These are phyloP conservation scores for Abrus precatorius DNA, from an alignment of 306 rosid species.

Conservation along the genomic window DNA sequence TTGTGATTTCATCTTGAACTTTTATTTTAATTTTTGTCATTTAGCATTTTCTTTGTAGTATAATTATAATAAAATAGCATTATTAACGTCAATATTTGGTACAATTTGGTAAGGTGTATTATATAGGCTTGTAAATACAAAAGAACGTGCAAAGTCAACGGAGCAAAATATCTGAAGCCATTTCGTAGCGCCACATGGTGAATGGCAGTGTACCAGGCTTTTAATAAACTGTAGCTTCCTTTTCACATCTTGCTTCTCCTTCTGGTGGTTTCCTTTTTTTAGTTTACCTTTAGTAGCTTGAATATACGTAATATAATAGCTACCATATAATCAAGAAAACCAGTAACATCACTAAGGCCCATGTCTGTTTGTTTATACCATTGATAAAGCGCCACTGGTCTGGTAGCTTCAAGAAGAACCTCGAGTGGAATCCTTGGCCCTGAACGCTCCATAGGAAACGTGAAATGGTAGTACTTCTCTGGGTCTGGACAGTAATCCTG, in stretches of 20 bases:
- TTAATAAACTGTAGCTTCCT: not conserved
- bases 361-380: constrained; percentile 69
- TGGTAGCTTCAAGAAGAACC: constrained; percentile 62
- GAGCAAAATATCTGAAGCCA: not conserved
- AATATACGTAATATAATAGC: constrained; percentile 10
- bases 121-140: not conserved
- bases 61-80: not conserved
- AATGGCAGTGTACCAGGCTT: not conserved
- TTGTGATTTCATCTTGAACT: too few species aligned
- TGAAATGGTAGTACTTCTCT: constrained; percentile 60
- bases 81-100: not conserved
- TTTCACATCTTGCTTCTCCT: not conserved
- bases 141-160: not conserved
- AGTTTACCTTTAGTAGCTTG: constrained; percentile 26
- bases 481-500: constrained; percentile 75
- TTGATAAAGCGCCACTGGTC: constrained; percentile 59
- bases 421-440: constrained; percentile 57
- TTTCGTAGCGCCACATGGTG: not conserved
- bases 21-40: not conserved
- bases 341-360: constrained; percentile 11
- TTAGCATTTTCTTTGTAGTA: not conserved
- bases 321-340: constrained; percentile 32
- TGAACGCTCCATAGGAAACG: constrained; percentile 61
- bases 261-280: not conserved
- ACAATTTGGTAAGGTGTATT: not conserved